These are phyloP conservation scores for Suillus cothurnatus DNA, from an alignment of 768 basidiomycete species.

Conservation along the genomic window DNA sequence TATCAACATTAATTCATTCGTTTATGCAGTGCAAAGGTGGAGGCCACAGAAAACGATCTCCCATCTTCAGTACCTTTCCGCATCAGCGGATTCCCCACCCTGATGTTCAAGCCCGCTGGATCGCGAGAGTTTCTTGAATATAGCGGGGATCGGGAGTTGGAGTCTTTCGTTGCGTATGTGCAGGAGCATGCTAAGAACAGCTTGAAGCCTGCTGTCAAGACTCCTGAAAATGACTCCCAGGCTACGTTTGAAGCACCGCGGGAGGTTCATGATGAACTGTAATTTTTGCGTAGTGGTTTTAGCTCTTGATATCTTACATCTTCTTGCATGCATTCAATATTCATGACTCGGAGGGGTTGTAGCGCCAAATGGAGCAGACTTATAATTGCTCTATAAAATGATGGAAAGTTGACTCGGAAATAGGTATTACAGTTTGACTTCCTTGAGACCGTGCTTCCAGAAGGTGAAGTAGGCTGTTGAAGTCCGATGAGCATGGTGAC, in stretches of 20 bases:
- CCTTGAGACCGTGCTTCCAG: constrained; percentile 95
- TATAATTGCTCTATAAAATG: constrained; percentile 9
- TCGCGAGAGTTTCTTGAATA: constrained; percentile 87
- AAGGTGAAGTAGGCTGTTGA: constrained; percentile 82
- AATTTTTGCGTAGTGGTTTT: constrained; percentile 14
- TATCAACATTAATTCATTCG: constrained; percentile 13
- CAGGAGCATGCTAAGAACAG: constrained; percentile 81
- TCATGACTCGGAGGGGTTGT: not conserved
- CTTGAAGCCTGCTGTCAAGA: constrained; percentile 42
- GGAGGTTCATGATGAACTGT: constrained; percentile 29
- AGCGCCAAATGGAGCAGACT: not conserved
- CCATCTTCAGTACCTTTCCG: constrained; percentile 88
- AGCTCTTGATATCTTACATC: not conserved
- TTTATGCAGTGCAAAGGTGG: constrained; percentile 82
- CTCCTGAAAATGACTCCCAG: constrained; percentile 27
- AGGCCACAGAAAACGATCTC: constrained; percentile 95
- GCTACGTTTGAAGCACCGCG: constrained; percentile 27
- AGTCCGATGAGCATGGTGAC: constrained; percentile 11
- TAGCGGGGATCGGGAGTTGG: constrained; percentile 87
- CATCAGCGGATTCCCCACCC: constrained; percentile 86
- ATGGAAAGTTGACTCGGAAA: constrained; percentile 3
- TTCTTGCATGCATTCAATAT: not conserved
- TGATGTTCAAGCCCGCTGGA: constrained; percentile 96
- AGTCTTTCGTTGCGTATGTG: constrained; percentile 82
- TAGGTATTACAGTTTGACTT: constrained; percentile 61